phyloP scores from a whole-genome alignment of 805 yeast genomes.

The Lipomyces lipofer region DNA sequence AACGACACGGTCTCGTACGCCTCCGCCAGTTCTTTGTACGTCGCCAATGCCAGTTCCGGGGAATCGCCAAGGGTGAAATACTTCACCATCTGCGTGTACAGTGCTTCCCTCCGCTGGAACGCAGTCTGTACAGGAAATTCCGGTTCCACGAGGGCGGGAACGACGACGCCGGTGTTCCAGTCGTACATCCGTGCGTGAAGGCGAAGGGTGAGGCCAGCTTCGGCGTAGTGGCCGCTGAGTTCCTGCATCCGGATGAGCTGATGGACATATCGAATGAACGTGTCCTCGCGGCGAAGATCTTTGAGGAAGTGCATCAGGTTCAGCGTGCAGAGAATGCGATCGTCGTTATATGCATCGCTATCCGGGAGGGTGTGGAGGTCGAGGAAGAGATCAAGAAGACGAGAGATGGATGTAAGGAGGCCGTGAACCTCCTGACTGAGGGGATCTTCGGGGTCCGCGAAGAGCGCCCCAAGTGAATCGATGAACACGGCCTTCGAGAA shows the following conservation, averaged over 20 bases:
- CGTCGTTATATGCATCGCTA: slow-evolving; percentile 83
- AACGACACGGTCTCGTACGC: slow-evolving; percentile 72
- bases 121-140: slow-evolving; percentile 76
- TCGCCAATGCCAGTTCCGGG: slow-evolving; percentile 75
- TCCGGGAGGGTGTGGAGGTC: slow-evolving; percentile 74
- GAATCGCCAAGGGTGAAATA: slow-evolving; percentile 70
- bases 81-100: slow-evolving; percentile 67
- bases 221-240: slow-evolving; percentile 62
- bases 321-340: slow-evolving; percentile 75
- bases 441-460: slow-evolving; percentile 63
- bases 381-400: slow-evolving; percentile 62
- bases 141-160: slow-evolving; percentile 63
- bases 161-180: slow-evolving; percentile 55
- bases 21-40: slow-evolving; percentile 72
- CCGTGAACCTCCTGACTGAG: slow-evolving; percentile 48
- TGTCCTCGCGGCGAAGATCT: slow-evolving; percentile 75
- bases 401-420: slow-evolving; percentile 45
- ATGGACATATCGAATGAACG: slow-evolving; percentile 75
- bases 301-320: slow-evolving; percentile 74
- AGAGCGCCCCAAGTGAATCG: slow-evolving; percentile 50
- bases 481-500: slow-evolving; percentile 58
- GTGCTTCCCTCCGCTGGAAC: slow-evolving; percentile 75
- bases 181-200: slow-evolving; percentile 71
- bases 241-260: slow-evolving; percentile 69
- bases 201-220: slow-evolving; percentile 81